phyloP scores from a whole-genome alignment of 75 land plant species.

The Pinus tabuliformis region DNA sequence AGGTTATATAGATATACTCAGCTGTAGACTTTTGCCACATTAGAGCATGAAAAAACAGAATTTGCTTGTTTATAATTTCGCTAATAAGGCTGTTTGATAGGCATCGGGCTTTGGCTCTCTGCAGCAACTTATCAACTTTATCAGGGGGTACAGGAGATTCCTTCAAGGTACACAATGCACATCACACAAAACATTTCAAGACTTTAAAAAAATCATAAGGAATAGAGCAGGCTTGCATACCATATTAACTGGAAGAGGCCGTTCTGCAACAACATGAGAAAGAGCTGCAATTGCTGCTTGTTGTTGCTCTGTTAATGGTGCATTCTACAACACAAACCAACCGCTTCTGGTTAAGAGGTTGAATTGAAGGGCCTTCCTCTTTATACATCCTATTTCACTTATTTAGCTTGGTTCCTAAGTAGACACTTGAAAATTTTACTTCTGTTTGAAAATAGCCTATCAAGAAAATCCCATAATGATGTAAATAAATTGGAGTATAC shows the following conservation, averaged over 20 bases:
- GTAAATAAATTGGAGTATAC: not conserved
- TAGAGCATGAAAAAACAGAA: not conserved
- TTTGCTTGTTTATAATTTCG: not conserved
- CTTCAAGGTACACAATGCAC: not conserved
- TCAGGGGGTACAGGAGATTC: not conserved
- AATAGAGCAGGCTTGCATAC: constrained; percentile 21
- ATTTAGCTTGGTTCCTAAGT: not conserved
- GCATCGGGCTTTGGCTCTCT: not conserved
- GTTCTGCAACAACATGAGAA: constrained; percentile 76
- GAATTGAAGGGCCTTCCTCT: not conserved
- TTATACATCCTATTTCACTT: not conserved
- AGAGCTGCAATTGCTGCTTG: constrained; percentile 71
- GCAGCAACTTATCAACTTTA: not conserved
- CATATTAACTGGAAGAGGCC: constrained; percentile 75
- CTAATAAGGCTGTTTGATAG: not conserved
- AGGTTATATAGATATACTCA: not conserved
- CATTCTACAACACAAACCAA: constrained; percentile 44
- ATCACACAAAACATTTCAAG: not conserved
- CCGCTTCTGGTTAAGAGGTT: not conserved
- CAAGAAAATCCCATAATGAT: not conserved
- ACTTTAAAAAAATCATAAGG: not conserved
- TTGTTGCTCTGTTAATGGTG: constrained; percentile 85
- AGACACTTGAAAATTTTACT: not conserved
- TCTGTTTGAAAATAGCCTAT: not conserved
- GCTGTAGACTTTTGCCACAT: not conserved